Conservation (phyloP, 1,284 basidiomycete genomes). For the Rhodotorula sp. region DNA sequence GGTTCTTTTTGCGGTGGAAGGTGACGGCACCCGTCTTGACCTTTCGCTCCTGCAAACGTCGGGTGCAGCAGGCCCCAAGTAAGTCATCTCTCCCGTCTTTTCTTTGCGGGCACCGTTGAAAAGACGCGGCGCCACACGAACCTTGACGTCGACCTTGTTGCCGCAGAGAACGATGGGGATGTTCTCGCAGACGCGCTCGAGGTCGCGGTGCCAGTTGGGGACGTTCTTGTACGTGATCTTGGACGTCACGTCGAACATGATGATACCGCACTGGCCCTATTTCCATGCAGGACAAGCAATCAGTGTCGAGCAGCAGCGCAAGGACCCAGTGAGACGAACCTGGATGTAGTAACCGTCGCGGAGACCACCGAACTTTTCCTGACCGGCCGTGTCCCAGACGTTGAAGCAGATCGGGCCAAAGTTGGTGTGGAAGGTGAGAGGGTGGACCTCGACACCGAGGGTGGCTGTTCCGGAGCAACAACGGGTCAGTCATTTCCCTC, state of each 20-base stretch:
- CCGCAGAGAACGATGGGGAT: conserved; percentile 99
- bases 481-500: not conserved
- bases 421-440: conserved; percentile 93
- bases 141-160: conserved; percentile 99
- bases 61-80: too few relatives aligned
- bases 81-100: too few relatives aligned
- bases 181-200: conserved; percentile 99
- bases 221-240: conserved; percentile 99
- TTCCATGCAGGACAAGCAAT: too few relatives aligned
- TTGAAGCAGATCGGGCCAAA: conserved; percentile 99
- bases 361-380: conserved; percentile 99
- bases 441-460: conserved; percentile 99
- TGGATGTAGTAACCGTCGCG: conserved; percentile 98
- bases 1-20: conserved; percentile 99
- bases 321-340: conserved; percentile 26
- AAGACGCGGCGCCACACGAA: conserved; percentile 46
- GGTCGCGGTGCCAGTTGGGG: conserved; percentile 94
- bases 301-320: too few relatives aligned
- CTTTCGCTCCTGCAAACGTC: conserved; percentile 82
- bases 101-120: too few relatives aligned
- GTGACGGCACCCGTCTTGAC: conserved; percentile 97
- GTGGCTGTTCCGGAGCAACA: conserved; percentile 64
- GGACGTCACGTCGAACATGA: conserved; percentile 99
- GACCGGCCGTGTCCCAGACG: conserved; percentile 99
- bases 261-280: conserved; percentile 94